Conservation (phyloP, 768 basidiomycete species). For the Asterophora parasitica region DNA sequence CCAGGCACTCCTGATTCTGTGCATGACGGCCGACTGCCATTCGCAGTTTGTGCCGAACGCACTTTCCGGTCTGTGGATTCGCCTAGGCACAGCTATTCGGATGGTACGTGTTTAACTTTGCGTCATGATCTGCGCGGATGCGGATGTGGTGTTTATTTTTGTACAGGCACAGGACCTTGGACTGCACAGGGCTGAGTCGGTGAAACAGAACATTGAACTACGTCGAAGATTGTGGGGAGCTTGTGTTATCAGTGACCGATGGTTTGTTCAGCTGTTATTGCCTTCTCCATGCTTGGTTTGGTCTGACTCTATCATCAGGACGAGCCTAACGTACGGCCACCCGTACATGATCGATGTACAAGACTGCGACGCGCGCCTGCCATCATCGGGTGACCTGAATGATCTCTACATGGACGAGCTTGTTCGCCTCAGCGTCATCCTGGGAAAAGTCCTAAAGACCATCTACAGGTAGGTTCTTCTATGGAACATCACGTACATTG, state of each 20-base stretch:
- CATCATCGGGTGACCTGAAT: constrained; percentile 77
- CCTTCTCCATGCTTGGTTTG: constrained; percentile 2
- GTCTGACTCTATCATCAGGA: constrained; percentile 40
- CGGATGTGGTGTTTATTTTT: constrained; percentile 4
- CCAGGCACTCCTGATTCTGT: constrained; percentile 79
- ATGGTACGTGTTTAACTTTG: constrained; percentile 61
- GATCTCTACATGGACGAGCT: constrained; percentile 88
- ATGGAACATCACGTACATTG: background rate
- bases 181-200: constrained; percentile 86
- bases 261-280: constrained; percentile 42
- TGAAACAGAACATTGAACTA: constrained; percentile 79
- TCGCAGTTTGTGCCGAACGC: constrained; percentile 85
- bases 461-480: constrained; percentile 69
- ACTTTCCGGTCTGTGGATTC: constrained; percentile 80
- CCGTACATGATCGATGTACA: constrained; percentile 95
- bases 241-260: constrained; percentile 92
- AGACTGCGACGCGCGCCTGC: constrained; percentile 93
- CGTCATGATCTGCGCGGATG: background rate
- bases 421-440: constrained; percentile 83
- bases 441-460: constrained; percentile 88
- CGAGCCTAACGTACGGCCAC: constrained; percentile 85
- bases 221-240: constrained; percentile 90
- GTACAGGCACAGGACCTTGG: constrained; percentile 92
- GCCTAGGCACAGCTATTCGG: constrained; percentile 84
- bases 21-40: constrained; percentile 88